Base-by-base conservation (phyloP, 1,139 yeast genomes). In the Suhomyces choctaworum region DNA sequence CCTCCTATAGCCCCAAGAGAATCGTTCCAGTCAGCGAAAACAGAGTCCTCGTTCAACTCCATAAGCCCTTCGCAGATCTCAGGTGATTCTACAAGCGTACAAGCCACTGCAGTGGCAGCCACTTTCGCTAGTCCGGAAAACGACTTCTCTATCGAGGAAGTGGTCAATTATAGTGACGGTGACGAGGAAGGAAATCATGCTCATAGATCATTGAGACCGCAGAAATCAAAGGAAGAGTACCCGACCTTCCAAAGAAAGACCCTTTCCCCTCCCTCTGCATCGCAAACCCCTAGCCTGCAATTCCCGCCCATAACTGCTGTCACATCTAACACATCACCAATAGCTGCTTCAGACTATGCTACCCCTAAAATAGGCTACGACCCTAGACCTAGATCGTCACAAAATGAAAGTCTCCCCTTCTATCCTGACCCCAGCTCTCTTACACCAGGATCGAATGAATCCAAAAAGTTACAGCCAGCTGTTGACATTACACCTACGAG, bases 81-180 rank as follows among this genome's bases (percentile, higher is more conserved):
- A n/a, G 30, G 44, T 6, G 44, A 45, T 2, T 34, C 46, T 11
- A 37, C 27, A 16, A 21, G 28, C 26, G 12, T 32, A 22, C 31
- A 31, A 17, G 12, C 32, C 12, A 13, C 25, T 8, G 21, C 37
- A 2, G 19, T 17, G 7, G 16, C 27, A 4, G 27, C 16, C n/a
- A 31, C 29, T 10, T 24, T 31, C 19, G 31, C 41, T 4, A 31
- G 37, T 16, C 41, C 31, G n/a, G 49, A 44, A 11, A 40, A 54
- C 33, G 70, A 64, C 31, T 62, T 52, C 36, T 63, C 67, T 7
- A 68, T 70, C 36, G 75, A 69, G 46, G 76, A 70, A 46, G 47
- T 48, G 13, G 59, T 65, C 19, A 62, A 66, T 42, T 70, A 66
- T 41, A 58, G 68, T 21, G 73, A 68, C 39, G 73, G 64, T 31